phyloP scores from a whole-genome alignment of 164 flowering plant species.

The Nymphaea thermarum region DNA sequence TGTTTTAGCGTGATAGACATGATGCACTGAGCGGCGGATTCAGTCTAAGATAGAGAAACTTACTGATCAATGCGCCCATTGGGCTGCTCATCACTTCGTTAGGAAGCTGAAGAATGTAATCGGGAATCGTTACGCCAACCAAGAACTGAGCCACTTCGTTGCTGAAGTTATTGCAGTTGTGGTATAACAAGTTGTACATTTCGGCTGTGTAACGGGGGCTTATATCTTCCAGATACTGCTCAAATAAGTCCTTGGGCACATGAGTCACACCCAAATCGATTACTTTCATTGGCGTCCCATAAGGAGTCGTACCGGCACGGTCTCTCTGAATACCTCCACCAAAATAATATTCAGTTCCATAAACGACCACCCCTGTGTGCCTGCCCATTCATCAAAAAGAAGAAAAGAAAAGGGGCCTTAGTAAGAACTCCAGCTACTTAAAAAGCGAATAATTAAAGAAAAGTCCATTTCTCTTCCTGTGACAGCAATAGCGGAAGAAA shows the following conservation, averaged over 20 bases:
- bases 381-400: constrained; percentile 20
- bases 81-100: constrained; percentile 87
- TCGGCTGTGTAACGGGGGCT: constrained; percentile 85
- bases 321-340: constrained; percentile 85
- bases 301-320: constrained; percentile 64
- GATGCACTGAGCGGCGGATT: too few relatives aligned
- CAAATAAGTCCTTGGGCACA: constrained; percentile 84
- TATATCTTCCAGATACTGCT: constrained; percentile 78
- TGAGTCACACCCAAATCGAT: constrained; percentile 84
- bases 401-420: neutral
- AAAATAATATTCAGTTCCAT: constrained; percentile 87
- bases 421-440: too few relatives aligned
- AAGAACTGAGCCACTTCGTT: constrained; percentile 94
- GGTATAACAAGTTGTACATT: constrained; percentile 69
- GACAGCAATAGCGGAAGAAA: too few relatives aligned
- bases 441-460: too few relatives aligned
- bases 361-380: constrained; percentile 95
- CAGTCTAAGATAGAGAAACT: constrained; percentile 18
- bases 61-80: constrained; percentile 80
- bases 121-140: constrained; percentile 69
- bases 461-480: too few relatives aligned
- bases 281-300: constrained; percentile 75
- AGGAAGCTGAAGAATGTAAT: constrained; percentile 86
- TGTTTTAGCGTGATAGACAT: neutral
- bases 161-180: constrained; percentile 96